phyloP scores from a whole-genome alignment of 331 rosid species.

The Saraca asoca region DNA sequence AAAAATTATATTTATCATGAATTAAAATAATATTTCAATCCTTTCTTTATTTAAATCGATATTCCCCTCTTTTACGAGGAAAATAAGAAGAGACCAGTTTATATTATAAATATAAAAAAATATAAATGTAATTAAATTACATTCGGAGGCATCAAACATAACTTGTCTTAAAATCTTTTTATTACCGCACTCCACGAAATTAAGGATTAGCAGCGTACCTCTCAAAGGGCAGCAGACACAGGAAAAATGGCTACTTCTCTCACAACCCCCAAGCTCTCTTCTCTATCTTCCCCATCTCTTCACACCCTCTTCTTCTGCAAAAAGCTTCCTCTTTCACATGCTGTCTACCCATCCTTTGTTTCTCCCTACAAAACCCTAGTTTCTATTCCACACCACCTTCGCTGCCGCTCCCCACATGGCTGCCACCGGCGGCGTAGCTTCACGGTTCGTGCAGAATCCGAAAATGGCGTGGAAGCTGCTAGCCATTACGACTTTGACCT shows the following conservation, averaged over 20 bases:
- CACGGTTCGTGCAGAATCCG: conserved; percentile 50
- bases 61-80: no score
- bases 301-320: conserved; percentile 48
- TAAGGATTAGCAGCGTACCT: neutral
- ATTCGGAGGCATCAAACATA: no score
- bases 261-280: conserved; percentile 48
- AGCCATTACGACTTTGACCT: conserved; percentile 82
- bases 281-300: conserved; percentile 58
- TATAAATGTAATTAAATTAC: no score
- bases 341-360: conserved; percentile 37
- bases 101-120: no score
- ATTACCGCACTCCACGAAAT: no score
- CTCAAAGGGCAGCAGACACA: neutral
- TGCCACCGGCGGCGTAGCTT: conserved; percentile 35
- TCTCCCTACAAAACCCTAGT: conserved; percentile 41
- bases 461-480: conserved; percentile 49
- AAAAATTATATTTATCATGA: no score
- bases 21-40: no score
- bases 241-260: conserved; percentile 62
- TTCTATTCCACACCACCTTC: conserved; percentile 37
- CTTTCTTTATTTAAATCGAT: no score
- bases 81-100: no score
- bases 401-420: conserved; percentile 28
- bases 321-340: conserved; percentile 36
- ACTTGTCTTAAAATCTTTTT: no score